Base-by-base conservation (phyloP, 176 grass and related monocot species). In the Eragrostis nindensis region DNA sequence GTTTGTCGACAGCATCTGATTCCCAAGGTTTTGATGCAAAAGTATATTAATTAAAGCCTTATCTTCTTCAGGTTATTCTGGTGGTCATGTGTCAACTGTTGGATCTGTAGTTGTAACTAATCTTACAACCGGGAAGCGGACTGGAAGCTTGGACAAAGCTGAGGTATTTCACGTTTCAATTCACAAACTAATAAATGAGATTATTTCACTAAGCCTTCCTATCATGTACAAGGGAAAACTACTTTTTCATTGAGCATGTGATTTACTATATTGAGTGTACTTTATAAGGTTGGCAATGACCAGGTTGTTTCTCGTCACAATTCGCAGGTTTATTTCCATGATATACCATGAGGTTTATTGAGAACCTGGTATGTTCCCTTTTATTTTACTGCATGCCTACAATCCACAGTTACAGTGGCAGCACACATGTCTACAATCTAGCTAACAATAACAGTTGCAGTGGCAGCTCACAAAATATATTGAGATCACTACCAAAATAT, bases 311-410 rank as follows among this genome's bases (percentile, higher is more conserved):
- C 71, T 38, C n/a, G 11, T 68, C 2, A 5, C 53, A 9, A 42
- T 73, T 66, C 52, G 52, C 84, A 94, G 95, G 95, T 98, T 7
- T 98, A 98, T 72, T 98, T 98, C 81, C 92, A 98, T 62, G 95
- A 98, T 70, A 98, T 98, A 85, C 95, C 95, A 91, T 39, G 88
- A 94, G 75, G 68, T n/a, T 98, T 70, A 91, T 98, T 17, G 86
- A 98, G 49, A 93, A 84, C 90, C 53, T 98, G 95, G 95, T 94
- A 94, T 6, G 36, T 19, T 24, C 56, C 76, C 67, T 1, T 48
- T 74, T 68, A 36, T 73, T 68, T 19, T 16, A 68, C 46, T 39
- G 3, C 42, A 22, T 24, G 11, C 48, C 22, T 41, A 59, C 18
- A 48, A 38, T 11, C 30, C 6, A 38, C 25, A 61, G 1, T 41